These are phyloP conservation scores for Chytridium lagenaria DNA, from an alignment of 371 early-diverging fungal genomes.

Conservation along the genomic window DNA sequence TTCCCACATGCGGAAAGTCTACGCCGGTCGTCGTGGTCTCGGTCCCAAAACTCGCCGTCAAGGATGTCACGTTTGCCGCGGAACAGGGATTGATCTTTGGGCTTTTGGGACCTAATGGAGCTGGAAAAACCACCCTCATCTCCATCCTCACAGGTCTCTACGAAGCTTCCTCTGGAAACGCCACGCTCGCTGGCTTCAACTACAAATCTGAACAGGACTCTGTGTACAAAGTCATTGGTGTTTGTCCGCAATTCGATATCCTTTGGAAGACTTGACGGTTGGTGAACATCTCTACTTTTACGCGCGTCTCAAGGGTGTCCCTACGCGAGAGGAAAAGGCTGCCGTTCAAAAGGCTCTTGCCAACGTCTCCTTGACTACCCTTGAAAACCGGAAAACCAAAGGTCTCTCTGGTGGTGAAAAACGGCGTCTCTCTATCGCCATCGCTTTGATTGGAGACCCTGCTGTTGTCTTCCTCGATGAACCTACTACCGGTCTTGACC, in stretches of 20 bases:
- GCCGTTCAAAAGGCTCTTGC: constrained; percentile 57
- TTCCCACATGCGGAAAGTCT: constrained; percentile 68
- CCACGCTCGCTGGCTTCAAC: constrained; percentile 67
- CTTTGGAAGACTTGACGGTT: constrained; percentile 77
- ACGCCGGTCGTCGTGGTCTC: constrained; percentile 49
- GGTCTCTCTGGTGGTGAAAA: constrained; percentile 70
- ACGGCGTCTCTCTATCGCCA: constrained; percentile 71
- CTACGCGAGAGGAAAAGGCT: constrained; percentile 50
- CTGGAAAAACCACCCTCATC: constrained; percentile 71
- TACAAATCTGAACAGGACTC: constrained; percentile 59
- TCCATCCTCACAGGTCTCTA: constrained; percentile 73
- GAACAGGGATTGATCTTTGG: constrained; percentile 52
- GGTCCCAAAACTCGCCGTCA: constrained; percentile 63
- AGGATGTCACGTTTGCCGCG: constrained; percentile 65
- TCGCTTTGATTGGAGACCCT: constrained; percentile 71
- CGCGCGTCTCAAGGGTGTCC: constrained; percentile 72
- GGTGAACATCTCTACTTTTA: constrained; percentile 76
- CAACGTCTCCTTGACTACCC: constrained; percentile 59
- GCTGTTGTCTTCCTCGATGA: constrained; percentile 67
- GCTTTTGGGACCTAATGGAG: constrained; percentile 51
- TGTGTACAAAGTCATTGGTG: constrained; percentile 72
- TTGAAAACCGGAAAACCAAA: constrained; percentile 60
- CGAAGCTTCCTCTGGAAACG: constrained; percentile 64
- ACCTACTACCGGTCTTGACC: constrained; percentile 70
- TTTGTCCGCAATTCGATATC: constrained; percentile 76